These are phyloP conservation scores for Rhododendron ferrugineum DNA, from an alignment of 148 eudicot species.

Conservation along the genomic window DNA sequence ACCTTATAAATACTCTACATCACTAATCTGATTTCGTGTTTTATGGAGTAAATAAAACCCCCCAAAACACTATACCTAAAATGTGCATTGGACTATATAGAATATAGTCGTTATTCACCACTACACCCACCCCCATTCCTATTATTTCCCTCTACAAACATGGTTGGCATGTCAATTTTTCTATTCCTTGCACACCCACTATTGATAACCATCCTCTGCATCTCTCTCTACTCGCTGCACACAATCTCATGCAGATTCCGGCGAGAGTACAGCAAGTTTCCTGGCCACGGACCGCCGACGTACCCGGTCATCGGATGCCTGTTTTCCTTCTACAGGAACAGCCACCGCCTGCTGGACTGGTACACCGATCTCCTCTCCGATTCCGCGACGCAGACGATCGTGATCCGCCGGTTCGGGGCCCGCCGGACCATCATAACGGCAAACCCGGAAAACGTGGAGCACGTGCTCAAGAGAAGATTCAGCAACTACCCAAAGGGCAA, in stretches of 20 bases:
- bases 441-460: slow-evolving; percentile 36
- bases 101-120: neutral
- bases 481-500: slow-evolving; percentile 35
- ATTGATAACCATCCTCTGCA: neutral
- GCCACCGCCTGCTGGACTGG: slow-evolving; percentile 33
- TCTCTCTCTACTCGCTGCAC: slow-evolving; percentile 5
- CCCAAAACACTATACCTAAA: neutral
- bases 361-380: slow-evolving; percentile 32
- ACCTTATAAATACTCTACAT: neutral
- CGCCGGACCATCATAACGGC: slow-evolving; percentile 33
- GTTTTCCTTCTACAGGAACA: slow-evolving; percentile 31
- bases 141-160: neutral
- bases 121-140: neutral
- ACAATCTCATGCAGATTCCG: slow-evolving; percentile 7
- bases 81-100: neutral
- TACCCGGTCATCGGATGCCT: slow-evolving; percentile 33
- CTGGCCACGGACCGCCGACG: slow-evolving; percentile 16
- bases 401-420: slow-evolving; percentile 26
- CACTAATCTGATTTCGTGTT: neutral
- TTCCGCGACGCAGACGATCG: slow-evolving; percentile 27
- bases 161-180: neutral
- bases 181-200: slow-evolving; percentile 2
- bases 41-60: neutral
- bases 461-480: slow-evolving; percentile 38
- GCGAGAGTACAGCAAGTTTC: neutral